Evolutionary conservation across 2,329 filamentous ascomycete species (phyloP).

Genomic region (Metarhizium anisopliae): DNA sequence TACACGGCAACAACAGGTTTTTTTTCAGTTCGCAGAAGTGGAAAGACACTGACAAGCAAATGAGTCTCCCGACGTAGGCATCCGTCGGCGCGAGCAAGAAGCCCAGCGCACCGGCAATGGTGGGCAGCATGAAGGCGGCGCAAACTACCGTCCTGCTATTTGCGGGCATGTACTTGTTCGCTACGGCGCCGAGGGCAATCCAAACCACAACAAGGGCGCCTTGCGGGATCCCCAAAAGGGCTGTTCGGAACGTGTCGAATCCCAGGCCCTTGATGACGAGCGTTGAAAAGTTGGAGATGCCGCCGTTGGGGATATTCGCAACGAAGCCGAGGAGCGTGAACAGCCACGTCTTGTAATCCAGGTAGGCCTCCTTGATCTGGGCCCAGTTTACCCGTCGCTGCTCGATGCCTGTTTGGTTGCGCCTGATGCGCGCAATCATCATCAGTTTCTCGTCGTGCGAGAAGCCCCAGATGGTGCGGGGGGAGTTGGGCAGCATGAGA

Average conservation of each 20-base stretch:
- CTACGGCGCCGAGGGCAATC: conserved; percentile 32
- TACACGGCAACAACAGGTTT: too few species aligned
- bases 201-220: conserved; percentile 27
- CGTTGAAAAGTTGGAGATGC: conserved; percentile 50
- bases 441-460: conserved; percentile 41
- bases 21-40: neutral
- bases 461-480: conserved; percentile 43
- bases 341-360: conserved; percentile 50
- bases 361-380: conserved; percentile 46
- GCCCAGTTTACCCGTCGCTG: conserved; percentile 45
- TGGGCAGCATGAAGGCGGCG: neutral
- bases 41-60: conserved; percentile 36
- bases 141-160: conserved; percentile 32
- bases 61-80: conserved; percentile 42
- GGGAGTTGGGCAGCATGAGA: conserved; percentile 48
- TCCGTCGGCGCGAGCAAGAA: conserved; percentile 42
- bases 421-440: conserved; percentile 43
- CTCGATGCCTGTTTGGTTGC: conserved; percentile 51
- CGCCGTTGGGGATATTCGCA: conserved; percentile 47
- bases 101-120: conserved; percentile 40
- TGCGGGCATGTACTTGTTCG: conserved; percentile 28
- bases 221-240: conserved; percentile 29
- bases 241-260: conserved; percentile 31
- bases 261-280: conserved; percentile 53
- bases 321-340: conserved; percentile 46